Base-by-base conservation (phyloP, 2,329 filamentous ascomycete genomes). In the Bipolaris zeicola region DNA sequence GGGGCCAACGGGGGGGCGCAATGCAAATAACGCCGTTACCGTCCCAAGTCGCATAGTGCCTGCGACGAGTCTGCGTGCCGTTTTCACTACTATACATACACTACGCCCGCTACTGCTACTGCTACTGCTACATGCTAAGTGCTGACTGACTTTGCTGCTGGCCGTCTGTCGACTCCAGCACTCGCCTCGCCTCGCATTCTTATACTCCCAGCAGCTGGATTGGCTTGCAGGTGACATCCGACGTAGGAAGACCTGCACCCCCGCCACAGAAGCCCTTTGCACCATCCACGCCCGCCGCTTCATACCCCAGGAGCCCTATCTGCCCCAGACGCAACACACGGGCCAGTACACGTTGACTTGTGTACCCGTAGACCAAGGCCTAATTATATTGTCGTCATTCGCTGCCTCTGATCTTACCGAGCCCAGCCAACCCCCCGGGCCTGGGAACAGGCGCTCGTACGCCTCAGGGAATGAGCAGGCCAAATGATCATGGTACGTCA, bases 401-500 rank as follows among this genome's bases (percentile, higher is more conserved):
- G 60, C 53, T 51, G 34, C 55, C 39, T 44, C 51, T 49, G 38
- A 48, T 24, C 36, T 37, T 54, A 52, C 59, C 60, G 58, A 63
- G 39, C 60, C 56, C 58, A 64, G 55, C 60, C 52, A 57, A 55
- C 41, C 48, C 50, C 51, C 38, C 54, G 50, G 52, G 65, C 68
- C 67, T 61, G 64, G 58, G 55, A 60, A 55, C 63, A 63, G 69
- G 69, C 70, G 62, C 63, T 62, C 62, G 63, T 37, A 58, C 58
- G 58, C 58, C 55, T 56, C 57, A 75, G 73, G 73, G 73, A 71
- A 77, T 77, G 74, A 76, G 71, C 72, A 69, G 66, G 72, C 72
- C 70, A 75, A 71, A 70, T 64, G 72, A 75, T 64, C 63, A 76
- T 76, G 74, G 74, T 76, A 71, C 73, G 72, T 66, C 60, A 50